phyloP scores from a whole-genome alignment of 2,329 filamentous ascomycete species.

The Trichoderma aggressivum region DNA sequence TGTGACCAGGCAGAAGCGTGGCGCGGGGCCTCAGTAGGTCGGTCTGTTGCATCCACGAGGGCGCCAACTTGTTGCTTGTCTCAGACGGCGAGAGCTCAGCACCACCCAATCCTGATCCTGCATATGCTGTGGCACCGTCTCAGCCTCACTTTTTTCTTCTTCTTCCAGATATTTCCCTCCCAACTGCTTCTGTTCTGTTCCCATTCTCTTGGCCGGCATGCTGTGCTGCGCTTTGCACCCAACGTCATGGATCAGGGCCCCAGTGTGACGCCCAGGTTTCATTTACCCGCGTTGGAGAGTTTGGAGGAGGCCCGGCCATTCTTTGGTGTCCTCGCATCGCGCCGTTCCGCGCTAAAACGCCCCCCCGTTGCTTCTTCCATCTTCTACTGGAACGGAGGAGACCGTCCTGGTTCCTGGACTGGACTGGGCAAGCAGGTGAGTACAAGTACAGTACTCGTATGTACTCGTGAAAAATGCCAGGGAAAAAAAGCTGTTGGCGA shows the following conservation, averaged over 20 bases:
- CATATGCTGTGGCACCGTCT: conserved; percentile 3
- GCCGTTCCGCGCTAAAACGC: conserved; percentile 13
- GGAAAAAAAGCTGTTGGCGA: not conserved
- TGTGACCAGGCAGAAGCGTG: conserved; percentile 21
- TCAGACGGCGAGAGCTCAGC: not conserved
- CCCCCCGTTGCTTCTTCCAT: not conserved
- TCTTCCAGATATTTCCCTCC: not conserved
- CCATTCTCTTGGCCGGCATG: not conserved
- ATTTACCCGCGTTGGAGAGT: not conserved
- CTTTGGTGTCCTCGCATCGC: conserved; percentile 8
- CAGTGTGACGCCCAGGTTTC: not conserved
- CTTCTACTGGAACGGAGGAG: not conserved
- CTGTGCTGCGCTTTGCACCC: not conserved
- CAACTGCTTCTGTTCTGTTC: not conserved
- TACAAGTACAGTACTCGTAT: too few species aligned
- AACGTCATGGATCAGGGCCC: not conserved
- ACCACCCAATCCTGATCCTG: not conserved
- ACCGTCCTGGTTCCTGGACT: not conserved
- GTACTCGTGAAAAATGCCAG: too few species aligned
- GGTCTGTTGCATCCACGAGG: conserved; percentile 17
- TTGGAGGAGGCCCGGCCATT: not conserved
- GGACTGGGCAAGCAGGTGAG: not conserved
- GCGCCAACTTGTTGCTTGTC: not conserved
- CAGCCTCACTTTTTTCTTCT: conserved; percentile 10
- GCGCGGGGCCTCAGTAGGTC: conserved; percentile 9